Conservation (phyloP, 192 early-diverging fungal genomes). For the Jimgerdemannia flammicorona region DNA sequence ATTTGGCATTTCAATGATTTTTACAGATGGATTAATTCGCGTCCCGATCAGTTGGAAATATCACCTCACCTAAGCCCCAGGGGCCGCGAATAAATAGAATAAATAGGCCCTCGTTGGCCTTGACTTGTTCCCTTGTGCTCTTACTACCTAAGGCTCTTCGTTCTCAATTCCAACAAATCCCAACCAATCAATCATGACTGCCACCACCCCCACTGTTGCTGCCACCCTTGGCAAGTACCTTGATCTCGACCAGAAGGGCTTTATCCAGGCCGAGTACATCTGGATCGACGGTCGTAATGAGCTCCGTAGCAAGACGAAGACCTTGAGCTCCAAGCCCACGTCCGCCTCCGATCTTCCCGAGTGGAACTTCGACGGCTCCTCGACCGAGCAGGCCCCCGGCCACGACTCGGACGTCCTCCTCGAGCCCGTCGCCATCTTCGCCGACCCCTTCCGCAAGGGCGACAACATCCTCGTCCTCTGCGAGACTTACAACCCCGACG, state of each 20-base stretch:
- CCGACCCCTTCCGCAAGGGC: constrained; percentile 50
- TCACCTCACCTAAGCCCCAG: neutral
- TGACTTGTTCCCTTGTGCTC: too few species aligned
- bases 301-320: constrained; percentile 45
- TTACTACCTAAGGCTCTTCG: neutral
- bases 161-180: neutral
- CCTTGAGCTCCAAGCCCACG: constrained; percentile 22
- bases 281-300: constrained; percentile 49
- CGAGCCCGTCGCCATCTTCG: constrained; percentile 41
- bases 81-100: neutral
- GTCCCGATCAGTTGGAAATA: too few species aligned
- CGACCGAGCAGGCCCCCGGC: constrained; percentile 49
- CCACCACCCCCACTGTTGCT: constrained; percentile 18
- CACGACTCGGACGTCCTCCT: constrained; percentile 52
- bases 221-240: constrained; percentile 44
- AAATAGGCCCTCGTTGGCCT: too few species aligned
- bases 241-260: constrained; percentile 41
- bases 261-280: constrained; percentile 49
- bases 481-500: constrained; percentile 51
- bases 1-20: too few species aligned
- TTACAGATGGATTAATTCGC: too few species aligned
- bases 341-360: constrained; percentile 36
- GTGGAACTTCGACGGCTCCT: constrained; percentile 57
- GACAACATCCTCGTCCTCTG: constrained; percentile 50
- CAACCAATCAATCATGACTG: neutral